Conservation (phyloP, 2,329 filamentous ascomycete genomes). For the Cadophora gregata region DNA sequence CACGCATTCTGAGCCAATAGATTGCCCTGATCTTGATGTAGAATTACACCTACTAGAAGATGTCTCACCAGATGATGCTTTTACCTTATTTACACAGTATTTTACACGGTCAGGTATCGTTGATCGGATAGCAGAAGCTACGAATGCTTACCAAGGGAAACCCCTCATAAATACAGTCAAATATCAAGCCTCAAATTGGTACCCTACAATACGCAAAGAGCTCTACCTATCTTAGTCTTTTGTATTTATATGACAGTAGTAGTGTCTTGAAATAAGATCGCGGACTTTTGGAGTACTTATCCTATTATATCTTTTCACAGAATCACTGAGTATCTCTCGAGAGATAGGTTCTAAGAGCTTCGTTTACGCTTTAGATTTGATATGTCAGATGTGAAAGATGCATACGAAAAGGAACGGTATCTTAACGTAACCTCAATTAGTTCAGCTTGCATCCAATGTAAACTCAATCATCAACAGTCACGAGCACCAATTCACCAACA, state of each 20-base stretch:
- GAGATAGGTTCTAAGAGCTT: neutral
- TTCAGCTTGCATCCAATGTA: too few species aligned
- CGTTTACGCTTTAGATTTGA: neutral
- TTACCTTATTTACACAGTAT: neutral
- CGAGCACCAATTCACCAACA: too few species aligned
- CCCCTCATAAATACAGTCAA: neutral
- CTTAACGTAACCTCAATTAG: too few species aligned
- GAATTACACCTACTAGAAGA: neutral
- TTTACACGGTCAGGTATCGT: neutral
- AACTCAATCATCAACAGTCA: too few species aligned
- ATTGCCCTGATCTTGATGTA: neutral
- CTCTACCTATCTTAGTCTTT: neutral
- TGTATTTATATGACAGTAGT: conserved; percentile 1
- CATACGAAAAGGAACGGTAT: too few species aligned
- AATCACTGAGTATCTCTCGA: neutral
- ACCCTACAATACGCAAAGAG: neutral
- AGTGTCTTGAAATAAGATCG: neutral
- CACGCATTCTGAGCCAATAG: neutral
- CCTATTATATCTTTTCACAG: neutral
- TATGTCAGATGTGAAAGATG: neutral
- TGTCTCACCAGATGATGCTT: neutral
- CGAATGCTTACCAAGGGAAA: neutral
- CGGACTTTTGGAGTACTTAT: neutral
- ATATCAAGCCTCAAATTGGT: neutral
- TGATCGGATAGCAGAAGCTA: neutral